These are phyloP conservation scores for Capsicum chinense DNA, from an alignment of 257 asterid genomes.

Conservation along the genomic window DNA sequence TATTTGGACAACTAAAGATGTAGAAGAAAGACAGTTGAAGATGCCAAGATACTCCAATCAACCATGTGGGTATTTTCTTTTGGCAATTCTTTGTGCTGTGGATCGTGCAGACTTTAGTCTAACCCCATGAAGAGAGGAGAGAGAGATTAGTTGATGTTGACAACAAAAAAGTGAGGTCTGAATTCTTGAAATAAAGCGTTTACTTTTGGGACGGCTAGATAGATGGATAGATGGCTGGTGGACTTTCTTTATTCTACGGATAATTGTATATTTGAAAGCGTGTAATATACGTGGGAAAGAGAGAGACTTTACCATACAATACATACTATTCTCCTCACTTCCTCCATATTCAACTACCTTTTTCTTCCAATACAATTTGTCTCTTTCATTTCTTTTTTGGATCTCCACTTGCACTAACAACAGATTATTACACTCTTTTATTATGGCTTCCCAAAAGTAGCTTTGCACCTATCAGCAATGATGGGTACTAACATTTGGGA, in stretches of 20 bases:
- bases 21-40: slow-evolving; percentile 48
- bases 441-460: slow-evolving; percentile 14
- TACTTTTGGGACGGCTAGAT: slow-evolving; percentile 81
- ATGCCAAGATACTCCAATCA: slow-evolving; percentile 48
- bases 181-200: slow-evolving; percentile 70
- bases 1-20: slow-evolving; percentile 35
- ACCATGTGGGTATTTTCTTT: slow-evolving; percentile 49
- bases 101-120: slow-evolving; percentile 60
- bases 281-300: slow-evolving; percentile 47
- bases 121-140: slow-evolving; percentile 32
- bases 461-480: slow-evolving; percentile 20
- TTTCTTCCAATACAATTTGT: slow-evolving; percentile 3
- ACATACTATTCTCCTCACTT: slow-evolving; percentile 3
- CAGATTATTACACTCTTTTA: slow-evolving; percentile 21
- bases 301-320: slow-evolving; percentile 19
- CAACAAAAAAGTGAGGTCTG: slow-evolving; percentile 63
- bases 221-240: slow-evolving; percentile 45
- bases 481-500: neutral
- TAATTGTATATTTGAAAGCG: slow-evolving; percentile 41
- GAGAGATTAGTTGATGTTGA: slow-evolving; percentile 76
- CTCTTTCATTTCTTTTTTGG: neutral
- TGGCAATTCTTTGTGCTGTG: slow-evolving; percentile 43
- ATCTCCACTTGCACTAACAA: slow-evolving; percentile 42
- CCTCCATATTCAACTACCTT: slow-evolving; percentile 24
- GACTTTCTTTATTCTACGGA: slow-evolving; percentile 53